Base-by-base conservation (phyloP, 1,284 basidiomycete species). In the Trametes versicolor region DNA sequence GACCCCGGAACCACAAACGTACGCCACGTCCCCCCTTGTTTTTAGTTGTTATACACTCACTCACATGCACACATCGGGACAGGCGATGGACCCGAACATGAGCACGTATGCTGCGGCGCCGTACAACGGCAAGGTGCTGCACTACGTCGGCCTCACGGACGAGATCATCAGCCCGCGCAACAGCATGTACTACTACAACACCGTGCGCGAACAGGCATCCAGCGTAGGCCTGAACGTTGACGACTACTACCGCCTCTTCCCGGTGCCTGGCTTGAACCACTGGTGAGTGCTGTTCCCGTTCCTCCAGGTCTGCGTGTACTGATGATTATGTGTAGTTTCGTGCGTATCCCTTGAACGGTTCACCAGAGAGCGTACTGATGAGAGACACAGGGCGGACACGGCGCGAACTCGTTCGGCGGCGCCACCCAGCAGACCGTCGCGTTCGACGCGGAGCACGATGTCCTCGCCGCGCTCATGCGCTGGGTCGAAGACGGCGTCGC, bases 261-360 rank as follows among this genome's bases (percentile, higher is more conserved):
- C 77, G 27, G 76, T 82, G 19, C 78, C 80, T 0, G 82, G 81
- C 1, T 81, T 83, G 80, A 66, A 68, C n/a, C 80, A 82, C 64
- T 81, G 80, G 71, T 68, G 61, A 37, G 75, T 68, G 1, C 49
- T 9, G 29, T n/a, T n/a, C n/a, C 19, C n/a, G 19, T 13, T 4
- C 25, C 41, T 5, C 29, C 29, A n/a, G n/a, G n/a, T n/a, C n/a
- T n/a, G n/a, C n/a, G n/a, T n/a, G n/a, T n/a, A n/a, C n/a, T n/a
- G n/a, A n/a, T n/a, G n/a, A n/a, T n/a, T n/a, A n/a, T n/a, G 5
- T 12, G 2, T 32, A 13, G 37, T 3, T 17, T 17, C 37, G 15
- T 39, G 10, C 37, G 12, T 17, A n/a, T n/a, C n/a, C n/a, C n/a
- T n/a, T n/a, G n/a, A n/a, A n/a, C n/a, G n/a, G n/a, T n/a, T n/a